A percentile compares a stretch with the other conserved stretches of the same genome.
Conservation (phyloP, 768 basidiomycete genomes). For the Podaxis carcinomalis region DNA sequence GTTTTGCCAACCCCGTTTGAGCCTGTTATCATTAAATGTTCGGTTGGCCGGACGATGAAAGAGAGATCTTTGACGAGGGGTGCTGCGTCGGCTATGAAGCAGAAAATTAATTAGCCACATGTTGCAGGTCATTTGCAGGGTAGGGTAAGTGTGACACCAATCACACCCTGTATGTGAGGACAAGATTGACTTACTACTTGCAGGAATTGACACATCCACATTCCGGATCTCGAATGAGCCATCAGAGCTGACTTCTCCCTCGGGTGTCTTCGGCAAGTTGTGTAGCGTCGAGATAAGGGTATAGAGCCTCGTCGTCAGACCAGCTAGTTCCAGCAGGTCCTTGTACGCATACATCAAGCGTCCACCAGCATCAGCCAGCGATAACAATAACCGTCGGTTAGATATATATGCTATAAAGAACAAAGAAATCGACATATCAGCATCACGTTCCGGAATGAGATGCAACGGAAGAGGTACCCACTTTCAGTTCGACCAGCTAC, state of each 20-base stretch:
- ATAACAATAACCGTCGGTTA: conserved; percentile 84
- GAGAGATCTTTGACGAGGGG: conserved; percentile 68
- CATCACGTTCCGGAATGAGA: not conserved
- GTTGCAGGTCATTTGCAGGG: not conserved
- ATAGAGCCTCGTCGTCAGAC: conserved; percentile 87
- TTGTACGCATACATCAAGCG: conserved; percentile 97
- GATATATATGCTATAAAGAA: conserved; percentile 72
- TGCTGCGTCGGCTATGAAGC: not conserved
- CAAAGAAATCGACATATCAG: not conserved
- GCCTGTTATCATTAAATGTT: conserved; percentile 92
- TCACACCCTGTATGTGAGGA: not conserved
- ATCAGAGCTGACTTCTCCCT: conserved; percentile 18
- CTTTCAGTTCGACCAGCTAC: conserved; percentile 47
- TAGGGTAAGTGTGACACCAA: not conserved
- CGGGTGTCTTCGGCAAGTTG: conserved; percentile 54
- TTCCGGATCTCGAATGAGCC: conserved; percentile 56
- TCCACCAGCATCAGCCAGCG: conserved; percentile 95
- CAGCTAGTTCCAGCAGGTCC: conserved; percentile 91
- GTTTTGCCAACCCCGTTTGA: conserved; percentile 93
- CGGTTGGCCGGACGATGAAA: conserved; percentile 59
- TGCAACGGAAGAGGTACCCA: conserved; percentile 18
- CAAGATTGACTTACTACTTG: conserved; percentile 3
- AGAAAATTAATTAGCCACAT: not conserved
- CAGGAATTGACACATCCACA: conserved; percentile 70
- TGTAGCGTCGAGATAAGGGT: conserved; percentile 83